Percentiles rank a stretch among this genome's conserved stretches.
Conservation (phyloP, 306 rosid species). For the Glycine soja region DNA sequence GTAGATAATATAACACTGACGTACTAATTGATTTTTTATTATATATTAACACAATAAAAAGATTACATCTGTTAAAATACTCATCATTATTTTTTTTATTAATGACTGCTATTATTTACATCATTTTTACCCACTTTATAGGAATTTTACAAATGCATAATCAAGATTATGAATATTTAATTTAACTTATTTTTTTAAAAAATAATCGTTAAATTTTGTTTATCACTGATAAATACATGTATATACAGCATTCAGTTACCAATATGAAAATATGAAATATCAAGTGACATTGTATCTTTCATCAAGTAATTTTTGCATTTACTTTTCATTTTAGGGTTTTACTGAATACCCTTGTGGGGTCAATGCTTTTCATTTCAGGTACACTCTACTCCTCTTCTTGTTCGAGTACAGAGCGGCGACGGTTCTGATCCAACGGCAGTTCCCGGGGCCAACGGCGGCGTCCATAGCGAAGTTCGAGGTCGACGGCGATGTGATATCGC, state of each 20-base stretch:
- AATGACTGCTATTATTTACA: too few species aligned
- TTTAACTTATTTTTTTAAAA: too few species aligned
- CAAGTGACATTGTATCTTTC: background rate
- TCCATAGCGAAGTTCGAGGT: slow-evolving; percentile 75
- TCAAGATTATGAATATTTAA: too few species aligned
- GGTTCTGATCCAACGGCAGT: slow-evolving; percentile 52
- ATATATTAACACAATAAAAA: too few species aligned
- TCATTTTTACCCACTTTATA: too few species aligned
- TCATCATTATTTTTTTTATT: too few species aligned
- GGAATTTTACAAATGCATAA: too few species aligned
- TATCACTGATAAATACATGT: background rate
- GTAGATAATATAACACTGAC: too few species aligned
- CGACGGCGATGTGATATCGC: slow-evolving; percentile 79
- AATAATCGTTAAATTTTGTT: too few species aligned
- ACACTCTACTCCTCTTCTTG: slow-evolving; percentile 75
- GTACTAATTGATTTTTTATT: background rate
- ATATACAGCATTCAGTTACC: too few species aligned
- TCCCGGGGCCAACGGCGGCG: slow-evolving; percentile 73
- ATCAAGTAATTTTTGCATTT: background rate
- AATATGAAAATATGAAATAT: too few species aligned
- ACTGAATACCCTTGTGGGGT: background rate
- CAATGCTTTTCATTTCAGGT: slow-evolving; percentile 38
- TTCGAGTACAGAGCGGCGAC: slow-evolving; percentile 79
- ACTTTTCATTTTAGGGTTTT: background rate
- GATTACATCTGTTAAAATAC: too few species aligned